phyloP scores from a whole-genome alignment of 768 basidiomycete species.

The Vararia minispora region DNA sequence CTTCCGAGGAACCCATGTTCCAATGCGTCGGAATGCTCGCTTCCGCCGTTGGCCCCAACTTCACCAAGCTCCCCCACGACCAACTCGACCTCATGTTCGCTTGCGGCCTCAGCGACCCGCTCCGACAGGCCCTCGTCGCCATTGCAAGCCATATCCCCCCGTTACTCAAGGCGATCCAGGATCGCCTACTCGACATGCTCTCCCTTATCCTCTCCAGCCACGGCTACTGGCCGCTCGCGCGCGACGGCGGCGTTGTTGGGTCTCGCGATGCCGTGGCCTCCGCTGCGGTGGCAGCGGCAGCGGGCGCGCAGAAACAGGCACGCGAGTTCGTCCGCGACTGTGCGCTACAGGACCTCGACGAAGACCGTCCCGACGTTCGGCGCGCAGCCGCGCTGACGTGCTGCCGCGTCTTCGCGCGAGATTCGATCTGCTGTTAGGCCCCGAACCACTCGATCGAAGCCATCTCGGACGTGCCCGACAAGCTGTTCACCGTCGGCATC shows the following conservation, averaged over 20 bases:
- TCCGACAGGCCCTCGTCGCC: conserved; percentile 73
- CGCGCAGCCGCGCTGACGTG: conserved; percentile 87
- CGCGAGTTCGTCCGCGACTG: conserved; percentile 90
- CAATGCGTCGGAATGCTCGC: conserved; percentile 97
- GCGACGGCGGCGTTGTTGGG: too few species aligned
- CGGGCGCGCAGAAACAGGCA: too few species aligned
- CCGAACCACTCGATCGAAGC: conserved; percentile 95
- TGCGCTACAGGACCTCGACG: conserved; percentile 87
- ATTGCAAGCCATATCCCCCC: conserved; percentile 87
- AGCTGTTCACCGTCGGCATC: conserved; percentile 87
- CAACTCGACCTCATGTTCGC: conserved; percentile 95
- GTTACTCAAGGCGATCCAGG: conserved; percentile 84
- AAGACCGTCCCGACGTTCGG: conserved; percentile 81
- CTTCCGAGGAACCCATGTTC: conserved; percentile 91
- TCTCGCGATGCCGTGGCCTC: too few species aligned
- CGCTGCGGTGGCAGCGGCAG: too few species aligned
- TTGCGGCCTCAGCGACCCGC: conserved; percentile 83
- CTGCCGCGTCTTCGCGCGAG: conserved; percentile 83
- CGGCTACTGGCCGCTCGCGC: conserved; percentile 78
- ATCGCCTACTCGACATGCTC: conserved; percentile 77
- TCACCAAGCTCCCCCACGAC: conserved; percentile 93
- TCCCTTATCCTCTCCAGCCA: conserved; percentile 76
- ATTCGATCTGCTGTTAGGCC: conserved; percentile 93
- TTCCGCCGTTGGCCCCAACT: conserved; percentile 86
- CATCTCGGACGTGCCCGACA: conserved; percentile 96